These are phyloP conservation scores for Hymenoscyphus infarciens DNA, from an alignment of 2,329 filamentous ascomycete species.

Conservation along the genomic window DNA sequence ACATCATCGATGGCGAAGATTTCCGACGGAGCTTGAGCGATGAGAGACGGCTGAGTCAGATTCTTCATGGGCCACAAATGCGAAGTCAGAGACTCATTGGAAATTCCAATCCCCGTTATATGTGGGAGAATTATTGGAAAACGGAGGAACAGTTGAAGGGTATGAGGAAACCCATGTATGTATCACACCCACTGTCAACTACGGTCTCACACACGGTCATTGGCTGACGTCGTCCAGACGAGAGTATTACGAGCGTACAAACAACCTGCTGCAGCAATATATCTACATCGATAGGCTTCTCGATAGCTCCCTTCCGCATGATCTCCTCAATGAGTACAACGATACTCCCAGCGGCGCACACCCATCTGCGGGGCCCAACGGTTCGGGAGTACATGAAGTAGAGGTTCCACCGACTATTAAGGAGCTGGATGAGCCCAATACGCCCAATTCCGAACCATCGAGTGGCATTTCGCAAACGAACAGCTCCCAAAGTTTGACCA, in stretches of 20 bases:
- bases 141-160: conserved; percentile 67
- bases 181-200: conserved; percentile 13
- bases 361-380: conserved; percentile 11
- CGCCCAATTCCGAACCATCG: conserved; percentile 24
- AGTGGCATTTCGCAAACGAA: conserved; percentile 25
- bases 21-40: conserved; percentile 36
- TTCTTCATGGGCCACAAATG: conserved; percentile 68
- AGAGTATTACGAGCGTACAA: conserved; percentile 84
- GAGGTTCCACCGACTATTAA: conserved; percentile 70
- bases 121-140: conserved; percentile 85
- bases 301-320: conserved; percentile 88
- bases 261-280: conserved; percentile 86
- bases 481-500: conserved; percentile 37
- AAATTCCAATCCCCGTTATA: conserved; percentile 75
- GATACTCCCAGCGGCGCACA: conserved; percentile 36
- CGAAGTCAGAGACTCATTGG: conserved; percentile 84
- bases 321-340: conserved; percentile 86
- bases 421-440: conserved; percentile 55
- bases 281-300: conserved; percentile 88
- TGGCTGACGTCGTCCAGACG: conserved; percentile 46
- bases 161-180: conserved; percentile 68
- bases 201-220: conserved; percentile 8
- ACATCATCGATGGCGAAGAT: conserved; percentile 26
- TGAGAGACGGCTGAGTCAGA: conserved; percentile 55
- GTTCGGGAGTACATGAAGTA: conserved; percentile 47